Evolutionary conservation across 257 asterid genomes (phyloP).

Genomic region (Salvia splendens): DNA sequence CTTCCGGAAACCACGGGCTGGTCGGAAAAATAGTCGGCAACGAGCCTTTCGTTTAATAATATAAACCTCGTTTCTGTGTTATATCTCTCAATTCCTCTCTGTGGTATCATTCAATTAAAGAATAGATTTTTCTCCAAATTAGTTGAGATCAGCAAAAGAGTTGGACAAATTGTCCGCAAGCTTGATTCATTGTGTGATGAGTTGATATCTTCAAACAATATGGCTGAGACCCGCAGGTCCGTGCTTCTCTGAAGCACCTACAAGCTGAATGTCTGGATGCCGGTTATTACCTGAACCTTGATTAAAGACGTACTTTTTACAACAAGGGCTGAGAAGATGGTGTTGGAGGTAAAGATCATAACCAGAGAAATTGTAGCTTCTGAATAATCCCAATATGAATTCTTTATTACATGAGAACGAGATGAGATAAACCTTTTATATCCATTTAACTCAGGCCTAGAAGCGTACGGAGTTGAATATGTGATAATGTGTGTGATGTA

Average conservation of each 20-base stretch:
- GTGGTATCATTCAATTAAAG: background rate
- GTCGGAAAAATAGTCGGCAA: too few species aligned
- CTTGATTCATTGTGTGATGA: slow-evolving; percentile 79
- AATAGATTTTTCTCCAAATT: slow-evolving; percentile 29
- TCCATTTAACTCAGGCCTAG: slow-evolving; percentile 8
- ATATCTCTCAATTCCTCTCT: background rate
- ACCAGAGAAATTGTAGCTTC: slow-evolving; percentile 40
- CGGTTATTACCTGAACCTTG: slow-evolving; percentile 82
- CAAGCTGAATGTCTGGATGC: slow-evolving; percentile 95
- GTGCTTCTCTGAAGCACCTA: slow-evolving; percentile 68
- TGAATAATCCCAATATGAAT: slow-evolving; percentile 6
- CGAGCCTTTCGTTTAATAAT: too few species aligned
- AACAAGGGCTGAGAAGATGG: slow-evolving; percentile 40
- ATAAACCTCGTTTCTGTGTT: background rate
- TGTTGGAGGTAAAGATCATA: slow-evolving; percentile 46
- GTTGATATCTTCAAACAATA: slow-evolving; percentile 78
- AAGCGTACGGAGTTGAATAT: background rate
- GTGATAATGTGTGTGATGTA: background rate
- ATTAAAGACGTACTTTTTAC: slow-evolving; percentile 72
- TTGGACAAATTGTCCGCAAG: slow-evolving; percentile 80
- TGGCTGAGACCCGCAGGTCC: slow-evolving; percentile 76
- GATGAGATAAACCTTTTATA: background rate
- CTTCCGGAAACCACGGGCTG: too few species aligned
- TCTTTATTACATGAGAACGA: slow-evolving; percentile 10
- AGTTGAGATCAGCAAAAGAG: slow-evolving; percentile 82